A percentile compares a stretch with the other conserved stretches of the same genome.
These are phyloP conservation scores for Cymbopogon flexuosus DNA, from an alignment of 202 grass and related monocot genomes.

Conservation along the genomic window DNA sequence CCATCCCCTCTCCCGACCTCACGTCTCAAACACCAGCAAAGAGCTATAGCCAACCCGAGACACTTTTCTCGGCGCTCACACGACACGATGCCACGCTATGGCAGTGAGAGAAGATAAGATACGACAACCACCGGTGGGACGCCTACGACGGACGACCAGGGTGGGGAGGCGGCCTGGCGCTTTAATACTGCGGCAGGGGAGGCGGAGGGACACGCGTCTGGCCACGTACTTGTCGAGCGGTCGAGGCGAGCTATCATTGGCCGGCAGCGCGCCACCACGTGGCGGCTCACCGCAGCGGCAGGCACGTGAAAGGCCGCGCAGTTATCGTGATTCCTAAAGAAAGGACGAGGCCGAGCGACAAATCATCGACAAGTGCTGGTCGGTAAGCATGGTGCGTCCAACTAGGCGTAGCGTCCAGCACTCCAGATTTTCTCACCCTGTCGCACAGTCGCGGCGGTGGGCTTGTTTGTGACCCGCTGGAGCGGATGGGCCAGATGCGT, in stretches of 20 bases:
- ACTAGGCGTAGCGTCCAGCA: no score
- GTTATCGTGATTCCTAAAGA: no score
- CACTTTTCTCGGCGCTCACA: neutral
- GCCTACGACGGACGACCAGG: neutral
- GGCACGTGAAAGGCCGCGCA: slow-evolving; percentile 44
- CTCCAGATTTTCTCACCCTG: no score
- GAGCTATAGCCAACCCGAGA: neutral
- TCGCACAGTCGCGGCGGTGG: no score
- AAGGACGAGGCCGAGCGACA: no score
- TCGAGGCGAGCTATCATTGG: slow-evolving; percentile 33
- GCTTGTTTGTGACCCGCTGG: no score
- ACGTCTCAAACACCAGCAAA: neutral
- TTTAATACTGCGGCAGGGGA: slow-evolving; percentile 32
- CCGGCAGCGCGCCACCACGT: slow-evolving; percentile 37
- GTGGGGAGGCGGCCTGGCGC: neutral
- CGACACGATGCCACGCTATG: neutral
- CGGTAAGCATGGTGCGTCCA: no score
- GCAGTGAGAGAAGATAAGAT: neutral
- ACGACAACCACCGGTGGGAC: neutral
- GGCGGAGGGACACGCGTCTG: slow-evolving; percentile 31
- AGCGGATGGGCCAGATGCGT: no score
- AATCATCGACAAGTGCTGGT: neutral
- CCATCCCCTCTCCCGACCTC: slow-evolving; percentile 28
- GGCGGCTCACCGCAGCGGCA: neutral
- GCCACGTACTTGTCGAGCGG: slow-evolving; percentile 18